Conservation (phyloP, 139 green algal species). For the Volvox africanus region DNA sequence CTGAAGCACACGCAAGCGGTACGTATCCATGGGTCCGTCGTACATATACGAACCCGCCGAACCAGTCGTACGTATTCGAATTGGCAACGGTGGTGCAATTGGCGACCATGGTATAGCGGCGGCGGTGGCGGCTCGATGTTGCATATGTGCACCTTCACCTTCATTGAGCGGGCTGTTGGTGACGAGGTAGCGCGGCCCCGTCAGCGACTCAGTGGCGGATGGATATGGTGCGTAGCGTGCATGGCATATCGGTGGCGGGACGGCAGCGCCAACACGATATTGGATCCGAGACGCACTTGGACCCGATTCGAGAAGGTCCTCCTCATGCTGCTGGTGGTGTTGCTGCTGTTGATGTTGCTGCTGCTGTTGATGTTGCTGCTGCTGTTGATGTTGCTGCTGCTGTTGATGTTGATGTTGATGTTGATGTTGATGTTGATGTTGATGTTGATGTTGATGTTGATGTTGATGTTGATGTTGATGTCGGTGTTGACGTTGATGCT, state of each 20-base stretch:
- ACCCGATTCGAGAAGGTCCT: not conserved
- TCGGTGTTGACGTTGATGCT: too few species aligned
- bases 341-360: not conserved
- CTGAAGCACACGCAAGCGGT: not conserved
- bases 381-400: too few species aligned
- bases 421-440: too few species aligned
- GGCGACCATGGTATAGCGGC: not conserved
- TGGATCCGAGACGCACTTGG: not conserved
- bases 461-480: too few species aligned
- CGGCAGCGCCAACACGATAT: not conserved
- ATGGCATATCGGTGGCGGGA: not conserved
- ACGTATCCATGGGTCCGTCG: not conserved
- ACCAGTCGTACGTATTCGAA: not conserved
- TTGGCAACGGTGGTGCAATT: not conserved
- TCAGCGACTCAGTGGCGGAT: not conserved
- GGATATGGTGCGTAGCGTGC: not conserved
- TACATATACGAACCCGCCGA: not conserved
- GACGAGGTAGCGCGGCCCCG: not conserved
- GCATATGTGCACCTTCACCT: too few species aligned
- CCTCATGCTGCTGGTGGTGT: not conserved
- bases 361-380: not conserved
- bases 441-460: too few species aligned
- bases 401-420: too few species aligned
- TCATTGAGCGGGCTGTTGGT: not conserved
- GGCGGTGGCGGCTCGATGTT: too few species aligned